Conservation (phyloP, 192 early-diverging fungal genomes). For the Linnemannia hyalina region DNA sequence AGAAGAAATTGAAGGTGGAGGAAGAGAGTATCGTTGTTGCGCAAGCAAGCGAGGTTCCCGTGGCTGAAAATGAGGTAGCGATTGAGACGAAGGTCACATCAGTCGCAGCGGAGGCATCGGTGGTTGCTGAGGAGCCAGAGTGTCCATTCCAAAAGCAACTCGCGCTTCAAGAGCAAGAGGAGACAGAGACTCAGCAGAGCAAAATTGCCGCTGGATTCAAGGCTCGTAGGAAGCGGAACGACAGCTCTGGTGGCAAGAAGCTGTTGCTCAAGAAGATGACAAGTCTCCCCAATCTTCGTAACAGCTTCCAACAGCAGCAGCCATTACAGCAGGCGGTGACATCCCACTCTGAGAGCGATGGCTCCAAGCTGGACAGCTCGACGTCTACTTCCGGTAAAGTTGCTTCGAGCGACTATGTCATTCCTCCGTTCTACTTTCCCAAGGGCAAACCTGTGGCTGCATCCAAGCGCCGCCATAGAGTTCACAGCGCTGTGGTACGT, state of each 20-base stretch:
- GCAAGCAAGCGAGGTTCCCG: not conserved
- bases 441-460: conserved; percentile 40
- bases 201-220: conserved; percentile 2
- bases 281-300: conserved; percentile 24
- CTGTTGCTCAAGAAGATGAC: conserved; percentile 31
- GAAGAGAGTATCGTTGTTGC: not conserved
- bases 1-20: not conserved
- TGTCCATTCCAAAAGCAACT: conserved; percentile 37
- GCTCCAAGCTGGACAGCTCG: not conserved
- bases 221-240: conserved; percentile 29
- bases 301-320: conserved; percentile 27
- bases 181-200: not conserved
- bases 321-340: not conserved
- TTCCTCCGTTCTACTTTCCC: conserved; percentile 51
- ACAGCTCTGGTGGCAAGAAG: conserved; percentile 44
- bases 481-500: conserved; percentile 31
- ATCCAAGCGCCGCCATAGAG: conserved; percentile 29
- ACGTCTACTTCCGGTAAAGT: not conserved
- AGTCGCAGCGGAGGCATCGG: not conserved
- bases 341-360: not conserved
- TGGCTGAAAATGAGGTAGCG: not conserved
- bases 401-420: conserved; percentile 20
- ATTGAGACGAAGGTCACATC: not conserved
- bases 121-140: not conserved
- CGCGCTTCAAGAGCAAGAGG: conserved; percentile 23